phyloP scores from a whole-genome alignment of 352 stramenopile genomes.

The Globisporangium carolinianum region DNA sequence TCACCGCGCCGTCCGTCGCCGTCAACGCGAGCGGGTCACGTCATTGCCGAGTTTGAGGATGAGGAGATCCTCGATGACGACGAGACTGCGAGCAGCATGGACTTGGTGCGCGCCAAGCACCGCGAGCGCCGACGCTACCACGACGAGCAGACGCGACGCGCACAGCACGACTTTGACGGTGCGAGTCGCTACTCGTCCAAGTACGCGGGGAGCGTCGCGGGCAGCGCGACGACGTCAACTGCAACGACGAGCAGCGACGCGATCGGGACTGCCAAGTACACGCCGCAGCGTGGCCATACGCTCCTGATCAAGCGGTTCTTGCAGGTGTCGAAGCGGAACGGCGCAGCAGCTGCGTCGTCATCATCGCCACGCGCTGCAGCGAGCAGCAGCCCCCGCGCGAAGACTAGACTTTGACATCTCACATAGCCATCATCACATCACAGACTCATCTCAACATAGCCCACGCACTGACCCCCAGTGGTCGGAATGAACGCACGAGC shows the following conservation, averaged over 20 bases:
- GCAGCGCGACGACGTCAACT: constrained; percentile 16
- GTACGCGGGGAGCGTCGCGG: constrained; percentile 25
- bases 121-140: constrained; percentile 1
- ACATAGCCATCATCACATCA: too few relatives aligned
- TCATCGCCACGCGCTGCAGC: neutral
- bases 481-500: too few relatives aligned
- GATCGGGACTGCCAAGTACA: constrained; percentile 50
- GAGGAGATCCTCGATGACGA: constrained; percentile 28
- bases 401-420: too few relatives aligned
- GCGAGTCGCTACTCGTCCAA: constrained; percentile 10
- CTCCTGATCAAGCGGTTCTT: constrained; percentile 55
- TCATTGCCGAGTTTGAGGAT: constrained; percentile 32
- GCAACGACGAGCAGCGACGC: constrained; percentile 11
- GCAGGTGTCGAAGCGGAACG: constrained; percentile 23
- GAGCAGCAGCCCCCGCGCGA: neutral
- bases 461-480: too few relatives aligned
- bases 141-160: constrained; percentile 5
- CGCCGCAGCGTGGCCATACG: constrained; percentile 38
- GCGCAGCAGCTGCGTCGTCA: neutral
- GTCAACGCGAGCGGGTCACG: constrained; percentile 1
- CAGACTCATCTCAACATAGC: too few relatives aligned
- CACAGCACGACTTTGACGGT: constrained; percentile 8
- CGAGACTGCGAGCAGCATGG: constrained; percentile 5
- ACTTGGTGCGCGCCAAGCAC: constrained; percentile 6
- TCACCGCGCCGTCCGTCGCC: constrained; percentile 2